Base-by-base conservation (phyloP, 1,139 yeast species). In the Suhomyces bribrorum region DNA sequence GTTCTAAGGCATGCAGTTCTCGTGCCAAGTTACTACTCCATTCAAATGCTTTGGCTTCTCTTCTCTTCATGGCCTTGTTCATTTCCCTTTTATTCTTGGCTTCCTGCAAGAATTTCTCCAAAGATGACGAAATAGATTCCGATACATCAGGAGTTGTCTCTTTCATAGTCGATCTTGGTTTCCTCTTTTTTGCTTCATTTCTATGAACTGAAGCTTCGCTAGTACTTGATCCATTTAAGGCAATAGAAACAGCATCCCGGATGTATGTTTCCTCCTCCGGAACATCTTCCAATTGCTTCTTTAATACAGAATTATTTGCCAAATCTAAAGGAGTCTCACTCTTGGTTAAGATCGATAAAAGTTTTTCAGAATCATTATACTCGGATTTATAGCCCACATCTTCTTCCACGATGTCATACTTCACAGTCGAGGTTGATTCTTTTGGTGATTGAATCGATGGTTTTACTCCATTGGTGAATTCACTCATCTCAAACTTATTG, bases 41-140 rank as follows among this genome's bases (percentile, higher is more conserved):
- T 38, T 79, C 83, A 48, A 62, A 77, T 1, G 85, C 82, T 34
- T 71, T 69, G 26, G 66, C 54, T 37, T 74, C 75, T 31, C 80
- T 66, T 49, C 76, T 75, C 34, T 64, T 53, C 27, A 65, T 67
- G 40, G 76, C 77, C 23, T 70, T 73, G 12, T 63, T 65, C 14
- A 50, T 37, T 18, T 69, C 69, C 26, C 50, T 47, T 24, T 66
- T 62, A 16, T 57, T 56, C 40, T 73, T 74, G 2, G 81, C 75
- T 8, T 62, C 60, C 37, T 67, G 59, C 32, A 81, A 61, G 37
- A 73, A 78, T 1, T 51, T 54, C 43, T 73, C 65, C 31, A 67
- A 50, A 2, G 59, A 48, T 2, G 48, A 40, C 24, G 36, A 23
- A 18, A 36, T 16, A 12, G 27, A 24, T 5, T 25, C 30, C 8